Evolutionary conservation across 371 early-diverging fungal genomes (phyloP), one percentile per base, ranked within the genome.

Genomic region (Dichotomocladium elegans): DNA sequence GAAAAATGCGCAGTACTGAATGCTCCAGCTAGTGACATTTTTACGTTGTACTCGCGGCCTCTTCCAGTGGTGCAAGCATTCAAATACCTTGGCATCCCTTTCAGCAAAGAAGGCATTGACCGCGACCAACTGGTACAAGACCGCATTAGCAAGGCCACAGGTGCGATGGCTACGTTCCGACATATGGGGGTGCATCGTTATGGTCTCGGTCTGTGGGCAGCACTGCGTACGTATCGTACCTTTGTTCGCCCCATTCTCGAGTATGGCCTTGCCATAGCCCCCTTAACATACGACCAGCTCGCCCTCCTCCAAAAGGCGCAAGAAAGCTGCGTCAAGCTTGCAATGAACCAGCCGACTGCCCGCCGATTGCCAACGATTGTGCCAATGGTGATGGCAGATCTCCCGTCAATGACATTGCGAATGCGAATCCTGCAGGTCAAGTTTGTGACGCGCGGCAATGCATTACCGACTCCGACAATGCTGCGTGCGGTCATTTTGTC

Each of bases 171-270:
- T 5, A 9, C 31, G 4, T 45, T 53, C 3, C 33, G 44, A 14
- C 24, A 44, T 22, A 14, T 10, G 14, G 53, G 53, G 22, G 44
- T 44, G 12, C 42, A 53, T 25, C n/a, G 22, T 29, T 44, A 53
- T 42, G 53, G 53, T 9, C 44, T 53, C 34, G 53, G 53, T 8
- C 53, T 53, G 22, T 7, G 9, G 12, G 11, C 34, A 14, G 41
- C 53, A 12, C 42, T 44, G 11, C 28, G 45, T 12, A 22, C 43
- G 10, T 55, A 50, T 41, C 30, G 29, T 6, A 41, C 35, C 11
- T 60, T 60, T 40, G 50, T 60, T 11, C 61, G 61, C 0, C 61
- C 61, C 6, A 49, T 47, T 15, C 9, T 60, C 26, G 61, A 60
- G 31, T 60, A 60, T 27, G 61, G 51, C 28, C 44, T 55, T 26